Evolutionary conservation across 495 filamentous ascomycete genomes (phyloP).

Genomic region (Cryomyces antarcticus): DNA sequence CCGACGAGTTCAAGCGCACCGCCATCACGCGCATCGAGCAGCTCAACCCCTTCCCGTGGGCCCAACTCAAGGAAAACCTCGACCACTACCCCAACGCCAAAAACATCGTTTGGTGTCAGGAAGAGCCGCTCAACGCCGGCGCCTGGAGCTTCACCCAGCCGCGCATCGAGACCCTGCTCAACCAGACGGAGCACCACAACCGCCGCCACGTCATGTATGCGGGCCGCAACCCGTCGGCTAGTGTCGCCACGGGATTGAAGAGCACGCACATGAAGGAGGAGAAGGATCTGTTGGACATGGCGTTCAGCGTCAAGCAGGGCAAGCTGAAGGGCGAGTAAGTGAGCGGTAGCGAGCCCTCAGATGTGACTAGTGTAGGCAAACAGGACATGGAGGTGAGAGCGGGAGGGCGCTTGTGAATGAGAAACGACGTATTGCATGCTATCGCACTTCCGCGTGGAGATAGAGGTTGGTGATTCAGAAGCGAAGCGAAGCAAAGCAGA

Average conservation of each 20-base stretch:
- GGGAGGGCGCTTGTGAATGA: too few relatives aligned
- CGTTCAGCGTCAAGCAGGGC: conserved; percentile 43
- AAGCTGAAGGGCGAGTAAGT: conserved; percentile 49
- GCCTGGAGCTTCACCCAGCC: conserved; percentile 91
- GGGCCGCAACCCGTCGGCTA: conserved; percentile 72
- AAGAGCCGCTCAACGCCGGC: conserved; percentile 93
- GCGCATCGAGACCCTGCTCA: conserved; percentile 85
- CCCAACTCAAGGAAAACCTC: conserved; percentile 83
- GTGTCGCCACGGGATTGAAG: conserved; percentile 87
- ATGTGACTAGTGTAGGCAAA: too few relatives aligned
- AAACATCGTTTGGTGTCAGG: conserved; percentile 89
- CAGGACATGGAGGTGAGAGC: too few relatives aligned
- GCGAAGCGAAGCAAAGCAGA: too few relatives aligned
- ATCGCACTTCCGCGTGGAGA: too few relatives aligned
- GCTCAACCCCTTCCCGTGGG: conserved; percentile 97
- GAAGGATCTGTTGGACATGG: conserved; percentile 66
- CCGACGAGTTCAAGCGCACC: conserved; percentile 56
- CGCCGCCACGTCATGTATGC: conserved; percentile 94
- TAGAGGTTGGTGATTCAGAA: too few relatives aligned
- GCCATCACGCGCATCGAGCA: conserved; percentile 94
- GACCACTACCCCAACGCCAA: conserved; percentile 92
- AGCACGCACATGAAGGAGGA: conserved; percentile 79
- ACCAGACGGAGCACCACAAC: conserved; percentile 75
- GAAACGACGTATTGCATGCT: too few relatives aligned
- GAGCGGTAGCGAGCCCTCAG: too few relatives aligned